Evolutionary conservation across 2,329 filamentous ascomycete genomes (phyloP), one percentile per base, ranked within the genome.

Genomic region (Nakataea oryzae): DNA sequence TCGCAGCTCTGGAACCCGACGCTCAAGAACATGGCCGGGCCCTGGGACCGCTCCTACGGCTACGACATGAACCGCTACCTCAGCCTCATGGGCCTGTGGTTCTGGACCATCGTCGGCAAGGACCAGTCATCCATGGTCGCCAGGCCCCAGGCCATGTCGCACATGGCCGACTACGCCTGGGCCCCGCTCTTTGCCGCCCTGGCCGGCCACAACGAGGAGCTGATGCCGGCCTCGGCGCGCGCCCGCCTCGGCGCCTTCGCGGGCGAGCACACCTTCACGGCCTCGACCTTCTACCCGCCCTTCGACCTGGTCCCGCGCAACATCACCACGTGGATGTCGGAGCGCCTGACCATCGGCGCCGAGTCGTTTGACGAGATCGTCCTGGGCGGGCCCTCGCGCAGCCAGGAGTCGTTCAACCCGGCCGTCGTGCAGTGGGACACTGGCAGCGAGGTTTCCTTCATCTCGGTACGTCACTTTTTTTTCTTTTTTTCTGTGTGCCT

Each of bases 61-160:
- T 86, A 80, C 63, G 84, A 87, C 63, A 86, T 87, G 84, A 86
- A 84, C 62, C 73, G 78, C 8, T 87, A 87, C 66, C 69, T 86
- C 4, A 81, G 81, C 61, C 76, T 87, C 59, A 78, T 86, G 69
- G 79, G 80, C 0, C 69, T 83, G 17, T 83, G 83, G 71, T 76
- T 87, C 64, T 87, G 84, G 84, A 78, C 80, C 0, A 63, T 85
- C 4, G 74, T 83, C 6, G 83, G 82, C 11, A 80, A 82, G 61
- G 74, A 77, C 30, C 70, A 71, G 17, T 73, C 74, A 0, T 74
- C 74, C 0, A 63, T 76, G 1, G 71, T 73, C 30, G 62, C 58
- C 12, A 21, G 28, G 34, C 58, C 30, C 11, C 61, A 63, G 26
- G 54, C 64, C n/a, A 83, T 86, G 78, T 80, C 81, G 0, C 85